Evolutionary conservation across 495 filamentous ascomycete species (phyloP), one percentile per base, ranked within the genome.

Genomic region (Friedmanniomyces simplex): DNA sequence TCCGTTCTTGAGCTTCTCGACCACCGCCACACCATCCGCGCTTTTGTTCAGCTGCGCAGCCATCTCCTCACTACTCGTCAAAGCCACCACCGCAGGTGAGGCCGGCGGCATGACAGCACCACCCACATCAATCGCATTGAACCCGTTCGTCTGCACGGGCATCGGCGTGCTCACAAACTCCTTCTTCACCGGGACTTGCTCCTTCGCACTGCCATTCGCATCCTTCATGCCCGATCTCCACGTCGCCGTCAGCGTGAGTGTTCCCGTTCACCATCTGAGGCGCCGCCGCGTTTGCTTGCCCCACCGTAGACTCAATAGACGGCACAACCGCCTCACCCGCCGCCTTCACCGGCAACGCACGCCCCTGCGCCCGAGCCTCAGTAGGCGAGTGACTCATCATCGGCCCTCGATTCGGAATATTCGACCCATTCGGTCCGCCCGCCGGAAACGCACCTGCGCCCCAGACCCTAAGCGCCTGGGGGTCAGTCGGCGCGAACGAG

Each of bases 351-450:
- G 13, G 39, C 39, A 20, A 5, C 13, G 18, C 39, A 20, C 14
- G 39, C 13, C 39, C 14, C 39, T 43, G 39, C 18, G 18, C 5
- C 18, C 14, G 39, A 43, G 4, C 39, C 18, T 43, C 39, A 13
- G 18, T 43, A 13, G 39, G 39, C 39, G 39, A 43, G 3, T 2
- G 4, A 20, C 46, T 45, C 45, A 32, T 57, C 59, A 61, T 57
- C 7, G 59, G 53, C 1, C 59, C 59, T 32, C 59, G 24, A 25
- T 61, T 61, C 14, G 59, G 52, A 0, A 61, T 32, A 26, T 49
- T 56, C 14, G 50, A 20, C 6, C 43, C 53, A 5, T 28, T 45
- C 12, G 25, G 41, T 20, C 11, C 22, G 1, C 2, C 2, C 1
- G 21, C 18, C 7, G 59, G 59, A 36, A 62, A 62, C 1, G 55